Base-by-base conservation (phyloP, 2,329 filamentous ascomycete species). In the Dothistroma septosporum region DNA sequence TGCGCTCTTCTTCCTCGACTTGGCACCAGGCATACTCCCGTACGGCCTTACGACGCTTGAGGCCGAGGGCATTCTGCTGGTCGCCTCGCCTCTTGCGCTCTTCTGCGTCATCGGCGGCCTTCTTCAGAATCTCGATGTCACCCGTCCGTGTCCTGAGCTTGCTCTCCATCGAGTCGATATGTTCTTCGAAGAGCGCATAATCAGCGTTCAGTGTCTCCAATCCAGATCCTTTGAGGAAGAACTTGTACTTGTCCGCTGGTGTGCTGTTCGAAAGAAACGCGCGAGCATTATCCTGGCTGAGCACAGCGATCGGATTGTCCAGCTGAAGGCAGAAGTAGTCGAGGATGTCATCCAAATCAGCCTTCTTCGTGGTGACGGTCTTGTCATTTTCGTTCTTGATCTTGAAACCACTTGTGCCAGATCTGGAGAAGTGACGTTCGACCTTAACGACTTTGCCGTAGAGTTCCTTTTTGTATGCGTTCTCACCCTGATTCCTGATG, bases 241-340 rank as follows among this genome's bases (percentile, higher is more conserved):
- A 97, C 67, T 91, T 94, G 80, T 97, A 99, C 74, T 99, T 99
- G 62, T 93, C 87, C 3, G 84, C 79, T 0, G 92, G 85, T 2
- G 86, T 89, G 12, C 94, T 93, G 37, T 87, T 85, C 71, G 93
- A 96, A 48, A 99, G 82, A 69, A 99, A 99, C 61, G 96, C 90
- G 11, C 94, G 87, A 11, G 94, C 94, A 75, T 92, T 92, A 73
- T 99, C 94, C 75, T 99, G 94, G 0, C 92, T 96, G 19, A 99
- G 82, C 7, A 97, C 90, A 61, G 95, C 97, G 79, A 99, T 87
- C 0, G 94, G 94, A 68, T 99, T 99, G 72, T 97, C 93, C 60
- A 99, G 91, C 74, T 97, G 93, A 47, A 99, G 80, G 47, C 89
- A 90, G 73, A 92, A 97, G 73, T 91, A 95, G 74, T 99, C 94